Base-by-base conservation (phyloP, 495 filamentous ascomycete species). In the Darksidea phi region DNA sequence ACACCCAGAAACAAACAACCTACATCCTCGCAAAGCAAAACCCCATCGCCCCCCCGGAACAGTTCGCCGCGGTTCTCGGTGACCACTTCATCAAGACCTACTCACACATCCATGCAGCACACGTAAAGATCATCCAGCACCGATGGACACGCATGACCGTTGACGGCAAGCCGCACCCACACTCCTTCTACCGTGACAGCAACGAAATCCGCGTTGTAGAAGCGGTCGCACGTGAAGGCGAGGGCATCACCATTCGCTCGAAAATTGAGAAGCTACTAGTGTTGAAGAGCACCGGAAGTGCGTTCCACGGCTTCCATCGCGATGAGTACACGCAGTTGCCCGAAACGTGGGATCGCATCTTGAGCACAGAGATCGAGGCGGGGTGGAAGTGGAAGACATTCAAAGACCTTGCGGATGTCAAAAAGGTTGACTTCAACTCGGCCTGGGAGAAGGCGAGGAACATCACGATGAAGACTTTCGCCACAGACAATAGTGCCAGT, bases 1-100 rank as follows among this genome's bases (percentile, higher is more conserved):
- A 98, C 76, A 93, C 91, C 10, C 93, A 96, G 79, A 98, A 98
- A 78, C 96, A 98, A 77, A 96, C 92, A 63, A 86, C 90, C 77
- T 96, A 93, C 77, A 90, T 97, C 82, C 79, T 85, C 54, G 93
- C 94, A 65, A 97, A 96, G 76, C 88, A 95, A 73, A 81, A 93
- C 79, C 89, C 94, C 48, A 89, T 97, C 57, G 91, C 86, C 50
- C 91, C 94, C 18, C 94, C 94, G 1, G 94, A 98, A 77, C 84
- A 95, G 48, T 98, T 94, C 71, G 94, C 86, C 67, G 83, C 86
- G 70, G 87, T 88, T 65, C 75, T 97, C 26, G 89, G 86, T 54
- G 81, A 84, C 60, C 94, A 97, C 80, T 97, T 97, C 79, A 73
- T 95, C 71, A 81, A 87, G 67, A 89, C 77, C 51, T 98, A 98